These are phyloP conservation scores for Cladosporium sp. DNA, from an alignment of 2,329 filamentous ascomycete genomes.

Conservation along the genomic window DNA sequence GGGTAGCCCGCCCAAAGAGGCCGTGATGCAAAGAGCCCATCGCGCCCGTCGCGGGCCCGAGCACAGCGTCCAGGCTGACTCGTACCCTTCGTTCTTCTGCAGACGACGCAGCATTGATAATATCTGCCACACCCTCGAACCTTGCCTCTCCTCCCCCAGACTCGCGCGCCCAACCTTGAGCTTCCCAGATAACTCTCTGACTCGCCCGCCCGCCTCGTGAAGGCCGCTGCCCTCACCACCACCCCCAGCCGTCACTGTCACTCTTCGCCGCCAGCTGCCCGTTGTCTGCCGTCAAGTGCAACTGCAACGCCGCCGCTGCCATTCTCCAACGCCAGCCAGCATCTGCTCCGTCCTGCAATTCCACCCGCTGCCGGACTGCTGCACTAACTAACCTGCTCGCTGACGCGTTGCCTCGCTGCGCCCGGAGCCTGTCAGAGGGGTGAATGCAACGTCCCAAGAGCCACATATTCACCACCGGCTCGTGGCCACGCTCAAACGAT, in stretches of 20 bases:
- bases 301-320: not conserved
- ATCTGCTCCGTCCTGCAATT: not conserved
- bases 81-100: constrained; percentile 3
- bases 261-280: too few species aligned
- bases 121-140: constrained; percentile 3
- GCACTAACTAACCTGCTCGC: not conserved
- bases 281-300: too few species aligned
- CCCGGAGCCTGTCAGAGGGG: not conserved
- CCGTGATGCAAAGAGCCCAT: not conserved
- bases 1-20: constrained; percentile 11
- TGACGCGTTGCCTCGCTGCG: not conserved
- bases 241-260: not conserved
- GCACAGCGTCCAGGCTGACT: too few species aligned
- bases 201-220: constrained; percentile 9
- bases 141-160: constrained; percentile 8
- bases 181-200: constrained; percentile 7
- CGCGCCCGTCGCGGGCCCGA: constrained; percentile 3
- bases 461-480: not conserved
- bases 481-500: constrained; percentile 5
- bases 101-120: constrained; percentile 12
- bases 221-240: not conserved
- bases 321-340: not conserved
- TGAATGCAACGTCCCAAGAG: constrained; percentile 9
- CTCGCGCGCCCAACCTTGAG: constrained; percentile 11
- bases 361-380: not conserved